phyloP scores from a whole-genome alignment of 768 basidiomycete genomes.

The Strobilomyces dryophilus region DNA sequence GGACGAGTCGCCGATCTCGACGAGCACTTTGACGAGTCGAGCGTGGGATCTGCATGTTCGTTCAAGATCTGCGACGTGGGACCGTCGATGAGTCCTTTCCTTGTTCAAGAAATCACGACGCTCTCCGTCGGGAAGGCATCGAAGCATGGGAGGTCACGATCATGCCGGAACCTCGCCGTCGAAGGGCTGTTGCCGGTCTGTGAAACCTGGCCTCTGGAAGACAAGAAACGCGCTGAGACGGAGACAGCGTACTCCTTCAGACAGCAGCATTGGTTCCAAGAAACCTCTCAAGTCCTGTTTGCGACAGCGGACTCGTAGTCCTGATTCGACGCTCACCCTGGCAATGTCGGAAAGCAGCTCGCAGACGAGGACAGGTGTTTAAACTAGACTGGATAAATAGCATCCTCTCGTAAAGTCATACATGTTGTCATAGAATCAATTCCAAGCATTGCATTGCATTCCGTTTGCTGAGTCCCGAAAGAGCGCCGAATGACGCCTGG shows the following conservation, averaged over 20 bases:
- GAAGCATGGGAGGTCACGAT: slow-evolving; percentile 10
- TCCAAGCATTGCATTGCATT: too few species aligned
- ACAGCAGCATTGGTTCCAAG: background rate
- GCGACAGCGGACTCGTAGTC: slow-evolving; percentile 1
- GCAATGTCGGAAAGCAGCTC: slow-evolving; percentile 8
- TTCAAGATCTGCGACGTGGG: background rate
- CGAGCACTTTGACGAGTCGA: background rate
- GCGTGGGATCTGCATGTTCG: background rate
- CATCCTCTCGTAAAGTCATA: too few species aligned
- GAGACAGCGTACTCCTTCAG: background rate
- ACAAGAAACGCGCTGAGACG: background rate
- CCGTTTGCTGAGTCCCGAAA: too few species aligned
- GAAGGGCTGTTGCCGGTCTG: slow-evolving; percentile 3
- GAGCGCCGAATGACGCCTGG: too few species aligned
- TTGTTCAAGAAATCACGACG: background rate
- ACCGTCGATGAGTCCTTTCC: background rate
- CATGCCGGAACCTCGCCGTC: slow-evolving; percentile 9
- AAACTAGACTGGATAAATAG: too few species aligned
- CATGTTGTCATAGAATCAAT: too few species aligned
- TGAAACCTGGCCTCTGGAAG: background rate
- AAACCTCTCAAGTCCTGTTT: slow-evolving; percentile 15
- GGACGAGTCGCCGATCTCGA: background rate
- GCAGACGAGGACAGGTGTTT: background rate
- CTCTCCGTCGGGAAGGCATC: slow-evolving; percentile 1
- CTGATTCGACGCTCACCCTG: background rate